These are phyloP conservation scores for Panellus pusillus DNA, from an alignment of 768 basidiomycete genomes.

Conservation along the genomic window DNA sequence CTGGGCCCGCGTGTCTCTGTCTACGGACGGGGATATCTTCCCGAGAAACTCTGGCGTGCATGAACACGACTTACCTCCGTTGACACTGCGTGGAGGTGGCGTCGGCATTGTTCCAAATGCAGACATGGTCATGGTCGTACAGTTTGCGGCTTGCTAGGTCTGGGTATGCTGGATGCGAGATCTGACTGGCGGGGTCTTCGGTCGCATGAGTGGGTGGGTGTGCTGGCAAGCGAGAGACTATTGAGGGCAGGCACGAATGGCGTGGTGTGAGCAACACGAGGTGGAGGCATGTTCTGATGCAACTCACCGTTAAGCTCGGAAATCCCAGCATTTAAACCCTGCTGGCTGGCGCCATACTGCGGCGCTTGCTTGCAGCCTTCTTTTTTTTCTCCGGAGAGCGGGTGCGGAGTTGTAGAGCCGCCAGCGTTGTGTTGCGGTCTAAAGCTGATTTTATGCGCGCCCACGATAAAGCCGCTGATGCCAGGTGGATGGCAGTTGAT, in stretches of 20 bases:
- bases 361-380: too few relatives aligned
- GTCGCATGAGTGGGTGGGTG: conserved; percentile 6
- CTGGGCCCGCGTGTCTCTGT: conserved; percentile 18
- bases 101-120: conserved; percentile 15
- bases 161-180: too few relatives aligned
- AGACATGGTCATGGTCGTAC: background rate
- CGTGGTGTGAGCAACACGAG: conserved; percentile 16
- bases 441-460: too few relatives aligned
- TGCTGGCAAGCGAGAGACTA: conserved; percentile 3
- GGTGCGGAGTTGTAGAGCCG: too few relatives aligned
- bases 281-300: conserved; percentile 20
- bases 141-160: conserved; percentile 6
- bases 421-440: too few relatives aligned
- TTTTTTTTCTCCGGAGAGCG: too few relatives aligned
- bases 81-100: background rate
- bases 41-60: background rate
- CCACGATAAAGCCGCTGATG: too few relatives aligned
- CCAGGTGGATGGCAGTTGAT: too few relatives aligned
- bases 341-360: too few relatives aligned
- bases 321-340: too few relatives aligned
- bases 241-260: conserved; percentile 1
- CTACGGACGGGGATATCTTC: background rate
- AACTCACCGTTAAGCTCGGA: conserved; percentile 3
- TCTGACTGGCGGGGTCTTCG: background rate
- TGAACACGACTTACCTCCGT: too few relatives aligned